A percentile compares a stretch with the other conserved stretches of the same genome.
These are phyloP conservation scores for Pichia cabralensis DNA, from an alignment of 805 yeast genomes.

Conservation along the genomic window DNA sequence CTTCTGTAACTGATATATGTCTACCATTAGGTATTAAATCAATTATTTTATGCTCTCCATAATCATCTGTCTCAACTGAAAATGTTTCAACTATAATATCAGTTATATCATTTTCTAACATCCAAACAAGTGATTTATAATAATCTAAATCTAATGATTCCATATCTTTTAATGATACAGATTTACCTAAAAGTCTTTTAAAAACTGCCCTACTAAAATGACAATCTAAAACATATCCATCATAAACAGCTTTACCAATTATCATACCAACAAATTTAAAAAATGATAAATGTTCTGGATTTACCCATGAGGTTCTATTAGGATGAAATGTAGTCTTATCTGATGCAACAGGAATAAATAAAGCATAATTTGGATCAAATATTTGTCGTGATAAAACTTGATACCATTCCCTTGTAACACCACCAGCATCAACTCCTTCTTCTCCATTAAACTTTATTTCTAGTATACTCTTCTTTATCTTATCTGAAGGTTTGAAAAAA, in stretches of 20 bases:
- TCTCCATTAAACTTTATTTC: constrained; percentile 86
- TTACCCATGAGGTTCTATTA: constrained; percentile 81
- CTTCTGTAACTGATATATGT: constrained; percentile 79
- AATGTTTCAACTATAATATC: constrained; percentile 92
- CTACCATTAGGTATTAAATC: constrained; percentile 80
- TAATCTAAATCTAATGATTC: constrained; percentile 89
- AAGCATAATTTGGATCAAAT: constrained; percentile 91
- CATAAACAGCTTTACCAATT: constrained; percentile 90
- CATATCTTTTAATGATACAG: constrained; percentile 85
- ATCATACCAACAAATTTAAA: constrained; percentile 91
- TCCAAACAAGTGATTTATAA: constrained; percentile 89
- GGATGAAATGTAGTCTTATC: constrained; percentile 95
- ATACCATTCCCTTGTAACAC: constrained; percentile 95
- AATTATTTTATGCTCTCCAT: constrained; percentile 76
- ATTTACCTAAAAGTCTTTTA: constrained; percentile 69
- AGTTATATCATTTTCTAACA: constrained; percentile 92
- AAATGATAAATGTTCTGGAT: constrained; percentile 86
- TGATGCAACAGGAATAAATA: constrained; percentile 83
- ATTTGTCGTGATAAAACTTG: constrained; percentile 89
- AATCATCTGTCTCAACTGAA: constrained; percentile 86
- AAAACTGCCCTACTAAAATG: constrained; percentile 94
- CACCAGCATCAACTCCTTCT: constrained; percentile 97
- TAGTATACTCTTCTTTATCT: constrained; percentile 60
- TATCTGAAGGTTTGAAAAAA: constrained; percentile 68
- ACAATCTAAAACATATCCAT: constrained; percentile 78